phyloP scores from a whole-genome alignment of 1,284 basidiomycete species.

The Paramarasmius palmivorus region DNA sequence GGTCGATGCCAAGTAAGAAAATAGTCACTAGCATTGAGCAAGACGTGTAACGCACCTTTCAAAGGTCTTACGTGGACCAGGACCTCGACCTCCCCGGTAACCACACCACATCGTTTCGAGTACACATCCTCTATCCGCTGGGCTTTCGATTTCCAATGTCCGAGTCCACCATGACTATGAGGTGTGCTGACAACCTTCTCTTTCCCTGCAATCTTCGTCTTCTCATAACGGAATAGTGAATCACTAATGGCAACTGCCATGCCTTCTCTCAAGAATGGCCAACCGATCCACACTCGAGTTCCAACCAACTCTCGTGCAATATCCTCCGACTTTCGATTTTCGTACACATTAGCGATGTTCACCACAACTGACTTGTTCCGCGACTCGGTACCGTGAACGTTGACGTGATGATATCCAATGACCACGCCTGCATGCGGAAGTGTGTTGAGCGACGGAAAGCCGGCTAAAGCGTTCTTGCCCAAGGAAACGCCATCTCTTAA shows the following conservation, averaged over 20 bases:
- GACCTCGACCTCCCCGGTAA: constrained; percentile 81
- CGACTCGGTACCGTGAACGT: constrained; percentile 90
- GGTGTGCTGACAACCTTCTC: constrained; percentile 67
- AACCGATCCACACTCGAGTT: constrained; percentile 79
- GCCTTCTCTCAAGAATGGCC: constrained; percentile 96
- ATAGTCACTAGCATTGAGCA: constrained; percentile 2
- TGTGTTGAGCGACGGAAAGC: constrained; percentile 94
- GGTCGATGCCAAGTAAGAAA: constrained; percentile 5
- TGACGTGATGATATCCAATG: constrained; percentile 88
- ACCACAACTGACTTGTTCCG: constrained; percentile 93
- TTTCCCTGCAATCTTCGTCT: constrained; percentile 48
- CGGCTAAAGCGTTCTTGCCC: constrained; percentile 86
- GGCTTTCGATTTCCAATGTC: constrained; percentile 76
- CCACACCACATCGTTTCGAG: constrained; percentile 87
- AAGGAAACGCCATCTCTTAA: constrained; percentile 89
- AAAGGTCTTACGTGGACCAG: constrained; percentile 84
- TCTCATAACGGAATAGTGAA: constrained; percentile 85
- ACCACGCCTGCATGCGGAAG: constrained; percentile 72
- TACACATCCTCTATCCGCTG: constrained; percentile 84
- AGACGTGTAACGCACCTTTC: constrained; percentile 60
- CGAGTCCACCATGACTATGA: constrained; percentile 65
- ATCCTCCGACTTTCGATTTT: constrained; percentile 67
- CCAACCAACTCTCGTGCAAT: constrained; percentile 79
- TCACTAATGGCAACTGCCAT: constrained; percentile 88
- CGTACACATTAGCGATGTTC: constrained; percentile 77